Evolutionary conservation across 2,329 filamentous ascomycete genomes (phyloP), one percentile per base, ranked within the genome.

Genomic region (Thermoascus crustaceus): DNA sequence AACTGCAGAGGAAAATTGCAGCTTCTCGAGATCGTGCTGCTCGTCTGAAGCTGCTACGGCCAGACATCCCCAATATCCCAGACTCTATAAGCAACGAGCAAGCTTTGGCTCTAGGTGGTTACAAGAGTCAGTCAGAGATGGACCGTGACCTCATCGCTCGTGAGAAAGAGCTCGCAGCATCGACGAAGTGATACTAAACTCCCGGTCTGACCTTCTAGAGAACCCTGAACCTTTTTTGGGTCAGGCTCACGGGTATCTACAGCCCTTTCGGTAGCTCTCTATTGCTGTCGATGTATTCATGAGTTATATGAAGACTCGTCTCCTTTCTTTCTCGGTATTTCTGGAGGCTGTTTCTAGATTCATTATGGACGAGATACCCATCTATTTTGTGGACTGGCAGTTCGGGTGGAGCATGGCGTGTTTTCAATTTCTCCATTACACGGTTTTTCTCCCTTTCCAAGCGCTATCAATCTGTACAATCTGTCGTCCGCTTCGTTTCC

Each of bases 41-140:
- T 37, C 50, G 54, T 25, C 40, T 60, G 7, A 52, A 41, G 31
- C 40, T 41, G 24, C 38, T 60, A 30, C 50, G 57, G 24, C 57
- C 55, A 9, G 55, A 58, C 38, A 38, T 57, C 29, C 26, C 38
- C n/a, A 38, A 43, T 27, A 35, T 59, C 20, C 53, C 53, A 2
- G 31, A 43, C 8, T 46, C 45, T 7, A 45, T 59, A 24, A 54
- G 42, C 34, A 48, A 53, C 18, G 47, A 54, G 14, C 44, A 52
- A 27, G 54, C 54, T 16, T 31, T 58, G 24, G 50, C 41, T 16
- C 44, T 58, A 27, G 53, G 50, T n/a, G 52, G 53, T 7, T 60
- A 59, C 39, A 45, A 49, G 21, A 47, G 38, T 14, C 46, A 54
- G 32, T 48, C 51, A 31, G 48, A 53, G 23, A 59, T 59, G 55